phyloP scores from a whole-genome alignment of 768 basidiomycete species.

The Tremella fuciformis region DNA sequence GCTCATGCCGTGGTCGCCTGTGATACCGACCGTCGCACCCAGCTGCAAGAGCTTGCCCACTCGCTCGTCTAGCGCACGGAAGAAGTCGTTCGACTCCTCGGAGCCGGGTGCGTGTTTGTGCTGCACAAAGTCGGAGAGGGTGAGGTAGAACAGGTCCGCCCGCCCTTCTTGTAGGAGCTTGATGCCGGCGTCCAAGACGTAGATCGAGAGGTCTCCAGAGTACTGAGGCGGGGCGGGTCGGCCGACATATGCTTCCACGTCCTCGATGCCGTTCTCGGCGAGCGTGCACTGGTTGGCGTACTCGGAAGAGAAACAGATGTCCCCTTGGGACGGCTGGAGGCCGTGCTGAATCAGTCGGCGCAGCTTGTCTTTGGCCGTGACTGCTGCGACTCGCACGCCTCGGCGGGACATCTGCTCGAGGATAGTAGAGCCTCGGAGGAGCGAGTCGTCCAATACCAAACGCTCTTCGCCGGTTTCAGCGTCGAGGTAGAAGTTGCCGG shows the following conservation, averaged over 20 bases:
- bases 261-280: slow-evolving; percentile 8
- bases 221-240: slow-evolving; percentile 11
- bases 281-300: slow-evolving; percentile 11
- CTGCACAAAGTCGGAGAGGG: slow-evolving; percentile 14
- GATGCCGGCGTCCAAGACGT: slow-evolving; percentile 12
- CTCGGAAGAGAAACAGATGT: slow-evolving; percentile 11
- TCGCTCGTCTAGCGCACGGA: slow-evolving; percentile 2
- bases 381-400: slow-evolving; percentile 8
- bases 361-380: slow-evolving; percentile 13
- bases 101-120: slow-evolving; percentile 12
- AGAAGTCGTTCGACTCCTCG: slow-evolving; percentile 7
- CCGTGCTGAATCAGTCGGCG: slow-evolving; percentile 7
- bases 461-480: slow-evolving; percentile 6
- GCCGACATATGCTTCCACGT: slow-evolving; percentile 8
- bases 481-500: slow-evolving; percentile 14
- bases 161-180: slow-evolving; percentile 7
- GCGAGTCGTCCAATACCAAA: slow-evolving; percentile 9
- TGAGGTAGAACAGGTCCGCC: slow-evolving; percentile 15
- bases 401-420: slow-evolving; percentile 9
- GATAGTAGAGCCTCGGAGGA: slow-evolving; percentile 12
- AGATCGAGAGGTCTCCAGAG: slow-evolving; percentile 12
- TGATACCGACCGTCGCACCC: slow-evolving; percentile 8
- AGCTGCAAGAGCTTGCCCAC: slow-evolving; percentile 10
- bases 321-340: slow-evolving; percentile 1
- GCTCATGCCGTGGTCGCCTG: slow-evolving; percentile 11